Base-by-base conservation (phyloP, 2,329 filamentous ascomycete species). In the Graphium sp. region DNA sequence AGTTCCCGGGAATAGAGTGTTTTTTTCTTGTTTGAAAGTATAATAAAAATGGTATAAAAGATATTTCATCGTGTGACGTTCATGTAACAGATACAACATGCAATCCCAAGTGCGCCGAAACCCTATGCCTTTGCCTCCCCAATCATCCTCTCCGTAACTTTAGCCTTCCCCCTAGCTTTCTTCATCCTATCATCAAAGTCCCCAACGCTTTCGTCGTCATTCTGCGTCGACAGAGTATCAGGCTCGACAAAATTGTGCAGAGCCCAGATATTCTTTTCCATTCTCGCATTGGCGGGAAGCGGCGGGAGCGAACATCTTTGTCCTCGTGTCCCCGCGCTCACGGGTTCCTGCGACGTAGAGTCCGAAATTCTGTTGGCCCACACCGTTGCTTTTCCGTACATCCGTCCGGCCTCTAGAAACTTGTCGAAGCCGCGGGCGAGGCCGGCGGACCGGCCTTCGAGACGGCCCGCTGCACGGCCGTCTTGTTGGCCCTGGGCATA, bases 391-490 rank as follows among this genome's bases (percentile, higher is more conserved):
- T 73, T 75, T 24, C 83, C 81, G 41, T 87, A 76, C 18, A 95
- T 53, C 33, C 66, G 64, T 3, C 87, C 87, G 48, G 83, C 68
- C 36, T 83, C 75, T 23, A 79, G 47, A 44, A 91, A 94, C 53
- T 93, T 95, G 42, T 93, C 82, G 41, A 89, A 95, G 1, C 85
- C 87, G 38, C 85, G 89, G 47, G 91, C 79, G 23, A 95, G 69
- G 1, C 87, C 89, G 46, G 95, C 83, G 13, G 83, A 70, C 29
- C 84, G 79, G 35, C 89, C 89, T 61, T 98, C 89, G 37, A 82
- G 72, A 33, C 75, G 74, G 22, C 89, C 89, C 18, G 81, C 76
- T 34, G 66, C 64, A 22, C 70, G 59, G 34, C 89, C 89, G 51
- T 93, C 87, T 22, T 62, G 55, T 26, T 71, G 50, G 24, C 89